phyloP scores from a whole-genome alignment of 768 basidiomycete species.

The Russula olivacea region DNA sequence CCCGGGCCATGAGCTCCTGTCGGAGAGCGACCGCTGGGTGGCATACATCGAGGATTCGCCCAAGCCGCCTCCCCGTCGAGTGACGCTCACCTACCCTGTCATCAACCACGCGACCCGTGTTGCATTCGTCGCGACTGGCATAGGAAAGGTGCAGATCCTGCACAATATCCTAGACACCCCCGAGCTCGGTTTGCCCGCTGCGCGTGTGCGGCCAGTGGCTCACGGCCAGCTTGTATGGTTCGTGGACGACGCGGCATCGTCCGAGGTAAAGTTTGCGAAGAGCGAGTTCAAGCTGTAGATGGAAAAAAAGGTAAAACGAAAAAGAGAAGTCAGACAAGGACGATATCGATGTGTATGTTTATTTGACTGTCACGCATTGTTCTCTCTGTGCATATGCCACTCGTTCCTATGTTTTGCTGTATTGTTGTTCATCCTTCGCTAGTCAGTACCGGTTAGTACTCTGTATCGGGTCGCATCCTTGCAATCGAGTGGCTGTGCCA shows the following conservation, averaged over 20 bases:
- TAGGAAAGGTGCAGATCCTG: conserved; percentile 73
- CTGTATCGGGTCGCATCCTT: neutral
- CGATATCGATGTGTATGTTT: conserved; percentile 8
- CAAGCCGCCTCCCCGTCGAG: conserved; percentile 83
- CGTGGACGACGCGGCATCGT: conserved; percentile 77
- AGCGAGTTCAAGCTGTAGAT: conserved; percentile 52
- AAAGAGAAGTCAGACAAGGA: neutral
- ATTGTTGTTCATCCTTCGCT: neutral
- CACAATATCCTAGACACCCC: conserved; percentile 71
- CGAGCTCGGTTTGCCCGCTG: conserved; percentile 73
- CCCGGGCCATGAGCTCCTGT: conserved; percentile 81
- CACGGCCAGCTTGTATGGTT: conserved; percentile 95
- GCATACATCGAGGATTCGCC: conserved; percentile 90
- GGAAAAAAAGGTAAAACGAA: neutral
- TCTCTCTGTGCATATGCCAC: conserved; percentile 16
- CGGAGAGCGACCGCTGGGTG: conserved; percentile 91
- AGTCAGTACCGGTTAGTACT: neutral
- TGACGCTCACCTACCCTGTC: conserved; percentile 89
- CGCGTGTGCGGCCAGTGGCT: conserved; percentile 66
- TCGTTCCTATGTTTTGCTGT: conserved; percentile 7
- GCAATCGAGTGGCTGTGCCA: neutral
- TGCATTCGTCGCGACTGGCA: conserved; percentile 85
- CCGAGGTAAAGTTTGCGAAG: conserved; percentile 52
- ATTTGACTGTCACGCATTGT: neutral
- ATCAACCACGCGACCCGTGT: conserved; percentile 85